A percentile compares a stretch with the other conserved stretches of the same genome.
Conservation (phyloP, 2,329 filamentous ascomycete species). For the Exophiala spinifera region DNA sequence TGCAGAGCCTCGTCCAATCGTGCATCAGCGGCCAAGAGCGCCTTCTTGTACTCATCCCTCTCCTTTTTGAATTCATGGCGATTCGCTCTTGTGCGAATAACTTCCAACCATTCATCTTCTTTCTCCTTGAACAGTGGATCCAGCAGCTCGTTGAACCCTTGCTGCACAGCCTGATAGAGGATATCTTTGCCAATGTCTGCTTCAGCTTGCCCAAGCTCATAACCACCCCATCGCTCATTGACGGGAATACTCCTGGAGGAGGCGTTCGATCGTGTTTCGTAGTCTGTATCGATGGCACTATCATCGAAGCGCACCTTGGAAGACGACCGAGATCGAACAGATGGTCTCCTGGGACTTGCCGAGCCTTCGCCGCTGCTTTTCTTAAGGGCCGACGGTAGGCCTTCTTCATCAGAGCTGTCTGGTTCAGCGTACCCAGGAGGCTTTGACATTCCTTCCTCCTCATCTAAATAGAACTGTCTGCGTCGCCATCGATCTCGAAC, state of each 20-base stretch:
- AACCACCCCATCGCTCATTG: conserved; percentile 69
- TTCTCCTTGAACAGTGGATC: conserved; percentile 79
- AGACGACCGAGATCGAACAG: conserved; percentile 65
- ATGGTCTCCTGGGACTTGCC: conserved; percentile 35
- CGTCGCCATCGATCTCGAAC: conserved; percentile 72
- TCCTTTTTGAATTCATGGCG: conserved; percentile 54
- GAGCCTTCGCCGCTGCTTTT: conserved; percentile 4
- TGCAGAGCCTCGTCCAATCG: conserved; percentile 32
- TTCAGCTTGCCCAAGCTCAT: conserved; percentile 76
- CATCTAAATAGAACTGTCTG: conserved; percentile 77
- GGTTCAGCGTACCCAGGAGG: conserved; percentile 58
- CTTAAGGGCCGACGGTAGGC: conserved; percentile 24
- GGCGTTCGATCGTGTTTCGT: conserved; percentile 68
- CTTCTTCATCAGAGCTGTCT: conserved; percentile 39
- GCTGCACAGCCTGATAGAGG: conserved; percentile 84
- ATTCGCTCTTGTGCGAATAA: conserved; percentile 59
- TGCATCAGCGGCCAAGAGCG: conserved; percentile 31
- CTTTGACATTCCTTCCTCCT: conserved; percentile 71
- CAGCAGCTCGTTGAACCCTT: conserved; percentile 88
- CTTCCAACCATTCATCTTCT: conserved; percentile 71
- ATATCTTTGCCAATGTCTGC: conserved; percentile 82
- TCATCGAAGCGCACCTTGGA: conserved; percentile 77
- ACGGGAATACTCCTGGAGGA: conserved; percentile 67
- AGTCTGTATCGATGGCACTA: conserved; percentile 61
- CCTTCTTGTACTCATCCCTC: conserved; percentile 37